Evolutionary conservation across 257 asterid genomes (phyloP), one percentile per base, ranked within the genome.

Genomic region (Salvia hispanica): DNA sequence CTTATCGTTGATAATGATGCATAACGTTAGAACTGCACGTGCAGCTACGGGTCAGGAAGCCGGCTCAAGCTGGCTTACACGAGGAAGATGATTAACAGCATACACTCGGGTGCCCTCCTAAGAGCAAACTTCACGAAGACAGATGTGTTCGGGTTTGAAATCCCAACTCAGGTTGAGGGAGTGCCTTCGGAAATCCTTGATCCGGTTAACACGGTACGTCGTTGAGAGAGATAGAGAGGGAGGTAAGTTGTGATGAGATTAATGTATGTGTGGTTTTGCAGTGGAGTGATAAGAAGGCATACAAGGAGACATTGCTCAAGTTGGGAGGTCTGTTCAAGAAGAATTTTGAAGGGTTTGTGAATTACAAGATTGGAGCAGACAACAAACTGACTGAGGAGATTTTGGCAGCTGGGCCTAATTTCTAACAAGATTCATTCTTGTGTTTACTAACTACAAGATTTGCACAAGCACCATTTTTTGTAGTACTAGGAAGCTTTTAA

Each of bases 51-150:
- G 44, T 73, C 86, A 3, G 98, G 98, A 18, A 84, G 65, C 39
- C 86, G 98, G 48, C 87, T 92, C 72, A 89, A 89, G 76, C 73
- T 92, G 62, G 95, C 95, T 25, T 83, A 89, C 68, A 92, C 96
- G 1, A 84, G 98, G 83, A 89, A 87, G 71, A 92, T 92, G 60
- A 91, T 91, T 0, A 95, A 91, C 51, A 87, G 93, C 65, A 91
- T 91, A 62, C 97, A 88, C 81, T 85, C 95, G 0, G 96, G 98
- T 9, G 76, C 70, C 15, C 96, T 92, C 55, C 36, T 87, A 48
- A 13, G 84, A 9, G 96, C 86, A 4, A 81, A 80, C 5, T 90
- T 86, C 81, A 76, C 63, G 8, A 84, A 74, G 78, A 88, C 92
- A 0, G 86, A 83, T 25, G 90, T 85, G 18, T 90, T 88, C 50